phyloP scores from a whole-genome alignment of 331 rosid species.

The Phaseolus coccineus region DNA sequence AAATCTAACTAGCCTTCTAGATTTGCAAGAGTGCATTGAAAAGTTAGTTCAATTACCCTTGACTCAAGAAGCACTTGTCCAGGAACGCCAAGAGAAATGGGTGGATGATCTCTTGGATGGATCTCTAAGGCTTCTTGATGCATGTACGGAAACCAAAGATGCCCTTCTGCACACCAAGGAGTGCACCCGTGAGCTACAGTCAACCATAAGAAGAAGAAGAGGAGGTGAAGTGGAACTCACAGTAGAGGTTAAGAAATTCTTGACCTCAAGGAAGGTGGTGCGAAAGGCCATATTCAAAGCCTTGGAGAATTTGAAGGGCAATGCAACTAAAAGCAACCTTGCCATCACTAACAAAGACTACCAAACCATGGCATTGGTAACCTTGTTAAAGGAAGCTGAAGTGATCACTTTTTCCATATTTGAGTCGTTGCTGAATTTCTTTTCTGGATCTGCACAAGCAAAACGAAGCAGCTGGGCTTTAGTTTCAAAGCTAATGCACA shows the following conservation, averaged over 20 bases:
- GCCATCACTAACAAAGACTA: conserved; percentile 36
- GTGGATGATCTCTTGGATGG: conserved; percentile 70
- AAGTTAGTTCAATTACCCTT: conserved; percentile 63
- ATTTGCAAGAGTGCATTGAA: conserved; percentile 69
- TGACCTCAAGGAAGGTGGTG: conserved; percentile 54
- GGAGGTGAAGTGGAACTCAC: conserved; percentile 43
- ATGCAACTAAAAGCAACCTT: conserved; percentile 34
- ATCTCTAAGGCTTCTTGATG: conserved; percentile 69
- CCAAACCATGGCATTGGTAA: conserved; percentile 42
- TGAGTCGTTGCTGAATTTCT: conserved; percentile 47
- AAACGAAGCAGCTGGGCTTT: conserved; percentile 48
- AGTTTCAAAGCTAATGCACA: conserved; percentile 46
- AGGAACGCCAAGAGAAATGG: conserved; percentile 54
- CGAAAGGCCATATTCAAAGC: conserved; percentile 54
- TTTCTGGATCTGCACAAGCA: conserved; percentile 47
- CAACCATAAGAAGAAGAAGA: conserved; percentile 42
- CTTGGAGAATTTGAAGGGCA: conserved; percentile 47
- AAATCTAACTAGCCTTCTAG: conserved; percentile 57
- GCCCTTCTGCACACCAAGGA: conserved; percentile 45
- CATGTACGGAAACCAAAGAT: conserved; percentile 53
- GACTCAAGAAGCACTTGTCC: conserved; percentile 63
- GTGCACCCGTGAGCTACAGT: conserved; percentile 45
- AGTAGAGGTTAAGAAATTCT: conserved; percentile 46
- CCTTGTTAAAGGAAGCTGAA: conserved; percentile 41
- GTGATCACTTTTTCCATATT: conserved; percentile 42